Evolutionary conservation across 2,329 filamentous ascomycete species (phyloP), one percentile per base, ranked within the genome.

Genomic region (Verticillium albo-atrum): DNA sequence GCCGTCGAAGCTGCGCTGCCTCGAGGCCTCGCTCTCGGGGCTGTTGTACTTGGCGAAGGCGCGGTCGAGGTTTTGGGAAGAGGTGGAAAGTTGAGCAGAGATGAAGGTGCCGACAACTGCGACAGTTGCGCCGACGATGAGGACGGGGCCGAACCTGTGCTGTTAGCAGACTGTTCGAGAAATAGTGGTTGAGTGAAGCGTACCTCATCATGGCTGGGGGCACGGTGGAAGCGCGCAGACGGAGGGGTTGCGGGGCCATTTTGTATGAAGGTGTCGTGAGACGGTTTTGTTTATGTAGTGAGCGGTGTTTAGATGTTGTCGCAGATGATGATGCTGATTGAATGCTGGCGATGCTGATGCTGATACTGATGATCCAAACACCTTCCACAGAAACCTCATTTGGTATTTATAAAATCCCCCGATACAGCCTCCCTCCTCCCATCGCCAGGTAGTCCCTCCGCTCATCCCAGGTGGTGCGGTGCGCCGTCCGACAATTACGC

Each of bases 11-110:
- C 71, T 66, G 34, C 58, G 71, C 56, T 61, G 64, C 27, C 73
- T 68, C 15, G 67, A 68, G 5, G 69, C 70, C 57, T 76, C 73
- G 60, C 74, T 76, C 61, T 73, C 62, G 6, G 72, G 63, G 7
- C 69, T 74, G 65, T 74, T 70, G 68, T 76, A 76, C 59, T 71
- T 69, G 35, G 71, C 58, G 61, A 77, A 77, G 62, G 69, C 74
- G 47, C 69, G 69, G 61, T 77, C 75, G 66, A 76, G 71, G 5
- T 68, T 71, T 30, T 64, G 63, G 5, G 74, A 74, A 58, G 72
- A 70, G 30, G 58, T 66, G 47, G 61, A 57, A 51, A 77, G 69
- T 54, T 75, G 74, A 15, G 60, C 64, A 56, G 64, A 64, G 56
- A 77, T 68, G 61, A 73, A 75, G 60, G 64, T 60, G n/a, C 60